Conservation (phyloP, 305 asterid genomes). For the Plantago lanceolata region DNA sequence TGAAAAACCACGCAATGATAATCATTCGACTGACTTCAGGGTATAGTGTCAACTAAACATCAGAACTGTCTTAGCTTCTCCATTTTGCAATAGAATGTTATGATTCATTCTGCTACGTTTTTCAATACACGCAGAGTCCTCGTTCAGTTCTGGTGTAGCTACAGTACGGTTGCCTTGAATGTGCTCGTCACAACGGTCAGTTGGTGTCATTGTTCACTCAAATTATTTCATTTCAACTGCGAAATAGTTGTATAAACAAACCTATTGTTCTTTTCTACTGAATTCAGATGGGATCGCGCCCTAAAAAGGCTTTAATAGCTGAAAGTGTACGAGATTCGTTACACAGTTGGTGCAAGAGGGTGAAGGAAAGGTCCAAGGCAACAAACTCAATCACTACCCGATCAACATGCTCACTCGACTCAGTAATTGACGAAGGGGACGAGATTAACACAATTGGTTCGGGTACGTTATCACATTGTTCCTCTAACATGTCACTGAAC, state of each 20-base stretch:
- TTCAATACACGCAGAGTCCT: conserved; percentile 46
- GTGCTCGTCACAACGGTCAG: conserved; percentile 75
- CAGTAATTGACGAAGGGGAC: conserved; percentile 63
- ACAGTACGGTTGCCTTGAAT: conserved; percentile 72
- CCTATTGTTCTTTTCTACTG: not conserved
- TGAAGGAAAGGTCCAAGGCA: conserved; percentile 59
- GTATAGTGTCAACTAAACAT: conserved; percentile 25
- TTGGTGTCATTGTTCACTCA: not conserved
- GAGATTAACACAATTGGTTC: conserved; percentile 63
- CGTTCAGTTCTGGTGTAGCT: conserved; percentile 95
- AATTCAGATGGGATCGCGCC: conserved; percentile 74
- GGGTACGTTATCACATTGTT: conserved; percentile 58
- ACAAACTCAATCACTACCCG: conserved; percentile 63
- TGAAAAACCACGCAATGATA: conserved; percentile 74
- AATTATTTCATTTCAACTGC: not conserved
- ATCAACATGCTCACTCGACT: conserved; percentile 63
- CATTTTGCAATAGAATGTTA: not conserved
- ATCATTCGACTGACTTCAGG: conserved; percentile 60
- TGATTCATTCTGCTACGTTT: not conserved
- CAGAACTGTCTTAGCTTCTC: not conserved
- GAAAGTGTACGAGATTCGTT: conserved; percentile 80
- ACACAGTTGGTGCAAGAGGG: conserved; percentile 97
- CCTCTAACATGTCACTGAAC: conserved; percentile 49
- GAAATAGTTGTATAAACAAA: not conserved
- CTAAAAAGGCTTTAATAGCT: conserved; percentile 79